A percentile compares a stretch with the other conserved stretches of the same genome.
Conservation (phyloP, 306 rosid genomes). For the Sophora flavescens region DNA sequence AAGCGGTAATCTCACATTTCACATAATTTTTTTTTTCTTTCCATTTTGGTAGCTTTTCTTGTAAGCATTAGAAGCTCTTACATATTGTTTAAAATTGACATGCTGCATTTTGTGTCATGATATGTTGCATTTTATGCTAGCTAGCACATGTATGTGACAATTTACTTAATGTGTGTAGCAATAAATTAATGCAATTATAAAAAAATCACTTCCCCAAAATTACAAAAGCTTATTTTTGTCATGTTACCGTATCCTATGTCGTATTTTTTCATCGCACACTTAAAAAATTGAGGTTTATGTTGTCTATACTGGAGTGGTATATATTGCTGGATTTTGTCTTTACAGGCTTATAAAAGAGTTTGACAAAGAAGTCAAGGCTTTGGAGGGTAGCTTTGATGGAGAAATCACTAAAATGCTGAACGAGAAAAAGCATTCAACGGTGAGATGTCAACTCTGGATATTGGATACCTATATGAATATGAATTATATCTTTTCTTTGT, state of each 20-base stretch:
- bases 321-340: slow-evolving; percentile 36
- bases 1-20: slow-evolving; percentile 64
- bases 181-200: background rate
- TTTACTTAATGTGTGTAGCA: background rate
- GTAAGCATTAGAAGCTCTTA: background rate
- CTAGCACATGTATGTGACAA: background rate
- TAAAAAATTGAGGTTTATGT: slow-evolving; percentile 34
- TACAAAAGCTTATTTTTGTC: background rate
- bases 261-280: slow-evolving; percentile 13
- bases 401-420: slow-evolving; percentile 81
- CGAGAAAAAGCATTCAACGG: slow-evolving; percentile 96
- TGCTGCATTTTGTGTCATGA: background rate
- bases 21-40: too few relatives aligned
- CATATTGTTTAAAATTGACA: background rate
- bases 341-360: slow-evolving; percentile 95
- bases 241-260: background rate
- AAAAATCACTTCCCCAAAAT: background rate
- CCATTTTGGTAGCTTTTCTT: background rate
- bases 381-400: slow-evolving; percentile 68
- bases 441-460: slow-evolving; percentile 48
- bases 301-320: background rate
- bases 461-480: background rate
- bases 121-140: background rate
- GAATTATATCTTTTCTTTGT: background rate
- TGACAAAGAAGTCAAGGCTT: slow-evolving; percentile 77